Base-by-base conservation (phyloP, 176 grass and related monocot species). In the Cocos nucifera region DNA sequence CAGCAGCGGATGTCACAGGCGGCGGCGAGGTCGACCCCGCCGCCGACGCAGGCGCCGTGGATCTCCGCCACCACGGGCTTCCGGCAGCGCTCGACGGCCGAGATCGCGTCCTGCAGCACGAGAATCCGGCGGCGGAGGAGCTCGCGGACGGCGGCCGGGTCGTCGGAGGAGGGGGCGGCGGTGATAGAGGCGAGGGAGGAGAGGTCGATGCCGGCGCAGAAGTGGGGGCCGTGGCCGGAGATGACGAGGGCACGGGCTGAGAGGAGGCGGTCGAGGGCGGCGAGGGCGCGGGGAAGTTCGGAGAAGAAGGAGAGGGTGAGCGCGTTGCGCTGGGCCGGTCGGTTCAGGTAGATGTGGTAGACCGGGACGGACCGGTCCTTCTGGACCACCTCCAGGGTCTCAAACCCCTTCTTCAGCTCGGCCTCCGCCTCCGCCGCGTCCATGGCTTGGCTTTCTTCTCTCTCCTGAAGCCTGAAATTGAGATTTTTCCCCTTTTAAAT, bases 181-280 rank as follows among this genome's bases (percentile, higher is more conserved):
- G 64, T 5, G 63, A 79, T 49, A 54, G 77, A 53, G 78, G 49
- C 74, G 67, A 73, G 86, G n/a, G 53, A 64, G 2, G 78, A 80
- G 48, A 96, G 71, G 44, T 90, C 79, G 73, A 88, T 85, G 57
- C 92, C 86, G 17, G 83, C 59, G 78, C 75, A 96, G 83, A 90
- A 96, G 65, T 90, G 92, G 3, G 83, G 75, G 2, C 87, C 87
- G 4, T 57, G 18, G 51, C 72, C 80, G 15, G 80, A 82, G 61
- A 88, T 61, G 54, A 90, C 71, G 70, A 90, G 71, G 25, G 75
- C 75, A 66, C 78, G 83, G 54, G 83, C 75, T 53, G 86, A 53
- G 19, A 83, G 92, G 69, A 82, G 29, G 69, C 69, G 66, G 78
- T 90, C 86, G 58, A 96, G 92, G 58, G 87, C 78, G 15, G 80